Base-by-base conservation (phyloP, 2,329 filamentous ascomycete genomes). In the Fusarium goolgardi region DNA sequence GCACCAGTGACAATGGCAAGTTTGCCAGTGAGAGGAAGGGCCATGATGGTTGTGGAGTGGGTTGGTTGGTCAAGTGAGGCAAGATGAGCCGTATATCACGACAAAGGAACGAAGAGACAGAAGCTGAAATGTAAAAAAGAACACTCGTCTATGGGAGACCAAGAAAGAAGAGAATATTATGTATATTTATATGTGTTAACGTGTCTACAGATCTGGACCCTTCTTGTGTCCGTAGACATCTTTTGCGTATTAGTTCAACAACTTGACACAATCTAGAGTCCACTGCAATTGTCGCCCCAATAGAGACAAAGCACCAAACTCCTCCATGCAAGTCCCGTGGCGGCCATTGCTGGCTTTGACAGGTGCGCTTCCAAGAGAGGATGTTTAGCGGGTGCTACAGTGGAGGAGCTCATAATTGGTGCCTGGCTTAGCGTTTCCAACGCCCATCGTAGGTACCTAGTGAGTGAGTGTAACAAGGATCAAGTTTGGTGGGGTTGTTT, bases 1-100 rank as follows among this genome's bases (percentile, higher is more conserved):
- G 89, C 91, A 58, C 93, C 93, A 2, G 93, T 96, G 46, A 96
- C 84, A 69, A 96, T 89, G 54, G 87, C 92, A 52, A 94, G 83
- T 78, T 94, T 94, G 71, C 91, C 91, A 75, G 92, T 88, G n/a
- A 91, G 81, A 49, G 79, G 74, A 34, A 70, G 79, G 68, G 79
- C 66, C 79, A 82, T 82, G 62, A 47, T 54, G 13, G 23, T 37
- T 55, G 47, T 64, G 21, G 35, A 20, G 25, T 27, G n/a, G 20
- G 25, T 27, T 53, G 53, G 49, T 34, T 44, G 16, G 34, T 55
- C 34, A 43, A 40, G 25, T 18, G 40, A 47, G 25, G 9, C 25
- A 35, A 43, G 32, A 43, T 39, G 31, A 39, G 50, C 39, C 27
- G 44, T 54, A 45, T 60, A 60, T 63, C 46, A 59, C 34, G 46